phyloP scores from a whole-genome alignment of 2,329 filamentous ascomycete genomes.

The Allantophomopsis cytisporea region DNA sequence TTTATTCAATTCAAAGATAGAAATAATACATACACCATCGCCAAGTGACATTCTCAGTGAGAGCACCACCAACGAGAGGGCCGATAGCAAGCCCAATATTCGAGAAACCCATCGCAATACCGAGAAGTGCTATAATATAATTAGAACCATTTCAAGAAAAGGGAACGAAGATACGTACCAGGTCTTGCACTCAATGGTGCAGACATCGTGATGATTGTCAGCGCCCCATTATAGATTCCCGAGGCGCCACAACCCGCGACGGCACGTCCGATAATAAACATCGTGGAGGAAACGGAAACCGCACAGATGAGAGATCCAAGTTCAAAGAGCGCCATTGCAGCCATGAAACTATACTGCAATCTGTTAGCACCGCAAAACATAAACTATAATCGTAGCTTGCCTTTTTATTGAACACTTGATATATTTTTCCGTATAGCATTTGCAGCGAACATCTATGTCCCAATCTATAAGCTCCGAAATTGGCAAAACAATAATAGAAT shows the following conservation, averaged over 20 bases:
- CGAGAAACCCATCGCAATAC: constrained; percentile 9
- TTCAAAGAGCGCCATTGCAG: constrained; percentile 33
- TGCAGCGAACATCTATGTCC: constrained; percentile 30
- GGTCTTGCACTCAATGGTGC: constrained; percentile 3
- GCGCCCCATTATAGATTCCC: constrained; percentile 32
- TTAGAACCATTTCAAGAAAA: constrained; percentile 2
- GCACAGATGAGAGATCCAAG: constrained; percentile 38
- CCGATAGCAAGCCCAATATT: constrained; percentile 7
- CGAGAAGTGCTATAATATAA: constrained; percentile 11
- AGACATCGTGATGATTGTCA: constrained; percentile 31
- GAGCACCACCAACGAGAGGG: constrained; percentile 18
- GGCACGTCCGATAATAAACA: constrained; percentile 39
- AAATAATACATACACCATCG: constrained; percentile 16
- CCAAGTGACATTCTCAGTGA: constrained; percentile 20
- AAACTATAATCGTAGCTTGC: constrained; percentile 2
- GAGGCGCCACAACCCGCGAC: constrained; percentile 36
- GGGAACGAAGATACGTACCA: constrained; percentile 2
- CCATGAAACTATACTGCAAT: constrained; percentile 3
- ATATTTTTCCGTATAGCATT: constrained; percentile 37
- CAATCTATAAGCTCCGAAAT: constrained; percentile 4
- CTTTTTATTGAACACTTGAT: constrained; percentile 25
- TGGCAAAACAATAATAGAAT: not conserved
- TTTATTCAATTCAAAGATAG: not conserved
- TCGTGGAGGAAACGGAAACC: constrained; percentile 28
- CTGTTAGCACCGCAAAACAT: constrained; percentile 4